phyloP scores from a whole-genome alignment of 768 basidiomycete species.

The Goffeauzyma gilvescens region DNA sequence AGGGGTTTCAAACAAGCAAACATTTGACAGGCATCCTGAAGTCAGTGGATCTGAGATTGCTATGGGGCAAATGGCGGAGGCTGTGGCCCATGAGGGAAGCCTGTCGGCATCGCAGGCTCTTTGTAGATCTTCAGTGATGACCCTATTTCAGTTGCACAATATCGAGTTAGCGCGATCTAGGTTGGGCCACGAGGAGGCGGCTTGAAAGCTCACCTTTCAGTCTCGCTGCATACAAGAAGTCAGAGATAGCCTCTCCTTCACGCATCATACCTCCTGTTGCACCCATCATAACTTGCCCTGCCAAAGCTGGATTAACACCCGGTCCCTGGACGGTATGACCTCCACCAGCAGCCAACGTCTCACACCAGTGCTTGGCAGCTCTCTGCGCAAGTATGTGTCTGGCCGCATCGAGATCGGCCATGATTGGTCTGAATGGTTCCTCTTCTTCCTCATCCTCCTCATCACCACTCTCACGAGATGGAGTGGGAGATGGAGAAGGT shows the following conservation, averaged over 20 bases:
- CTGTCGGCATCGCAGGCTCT: too few relatives aligned
- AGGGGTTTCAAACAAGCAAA: too few relatives aligned
- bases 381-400: slow-evolving; percentile 4
- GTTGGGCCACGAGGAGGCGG: too few relatives aligned
- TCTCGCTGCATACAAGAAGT: slow-evolving; percentile 6
- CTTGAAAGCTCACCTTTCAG: slow-evolving; percentile 10
- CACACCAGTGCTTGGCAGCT: slow-evolving; percentile 5
- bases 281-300: slow-evolving; percentile 11
- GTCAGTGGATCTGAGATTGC: too few relatives aligned
- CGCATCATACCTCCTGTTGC: slow-evolving; percentile 9
- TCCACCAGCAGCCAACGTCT: slow-evolving; percentile 6
- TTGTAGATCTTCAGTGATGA: too few relatives aligned
- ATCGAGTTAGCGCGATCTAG: too few relatives aligned
- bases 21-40: too few relatives aligned
- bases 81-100: too few relatives aligned
- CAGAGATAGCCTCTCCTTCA: slow-evolving; percentile 9
- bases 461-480: too few relatives aligned
- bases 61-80: too few relatives aligned
- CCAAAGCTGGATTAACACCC: slow-evolving; percentile 8
- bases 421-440: slow-evolving; percentile 4
- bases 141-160: too few relatives aligned
- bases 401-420: slow-evolving; percentile 6
- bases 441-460: too few relatives aligned
- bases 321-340: slow-evolving; percentile 7
- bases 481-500: slow-evolving; percentile 5